Conservation (phyloP, 2,329 filamentous ascomycete genomes). For the Rhinocladiella similis region DNA sequence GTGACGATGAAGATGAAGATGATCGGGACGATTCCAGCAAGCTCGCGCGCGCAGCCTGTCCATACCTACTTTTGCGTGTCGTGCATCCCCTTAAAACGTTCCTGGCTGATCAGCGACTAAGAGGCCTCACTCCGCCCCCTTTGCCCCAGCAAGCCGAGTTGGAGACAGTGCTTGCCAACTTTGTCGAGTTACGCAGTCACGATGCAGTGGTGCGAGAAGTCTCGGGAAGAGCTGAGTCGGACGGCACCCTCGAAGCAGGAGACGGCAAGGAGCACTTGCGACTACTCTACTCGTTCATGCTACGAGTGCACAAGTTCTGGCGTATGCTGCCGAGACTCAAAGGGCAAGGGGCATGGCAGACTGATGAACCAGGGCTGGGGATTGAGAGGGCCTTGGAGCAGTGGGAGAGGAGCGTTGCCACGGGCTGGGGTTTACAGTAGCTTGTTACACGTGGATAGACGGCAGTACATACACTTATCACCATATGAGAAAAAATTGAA, state of each 20-base stretch:
- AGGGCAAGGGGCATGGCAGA: constrained; percentile 26
- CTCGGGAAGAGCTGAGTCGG: neutral
- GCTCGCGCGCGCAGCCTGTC: constrained; percentile 73
- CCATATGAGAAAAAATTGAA: too few relatives aligned
- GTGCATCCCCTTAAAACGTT: constrained; percentile 81
- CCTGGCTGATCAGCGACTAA: constrained; percentile 84
- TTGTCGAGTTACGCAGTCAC: constrained; percentile 69
- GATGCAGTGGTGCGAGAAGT: constrained; percentile 59
- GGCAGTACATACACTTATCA: too few relatives aligned
- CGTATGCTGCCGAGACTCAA: constrained; percentile 31
- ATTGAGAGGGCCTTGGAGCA: constrained; percentile 21
- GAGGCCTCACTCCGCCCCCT: constrained; percentile 86
- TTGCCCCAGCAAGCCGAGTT: constrained; percentile 78
- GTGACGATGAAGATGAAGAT: neutral
- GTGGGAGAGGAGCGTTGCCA: constrained; percentile 19
- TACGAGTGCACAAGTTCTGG: constrained; percentile 59
- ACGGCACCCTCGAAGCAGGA: neutral
- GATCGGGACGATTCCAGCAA: neutral
- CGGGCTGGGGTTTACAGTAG: constrained; percentile 19
- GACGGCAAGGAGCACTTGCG: constrained; percentile 69
- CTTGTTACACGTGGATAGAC: too few relatives aligned
- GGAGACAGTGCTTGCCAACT: constrained; percentile 65
- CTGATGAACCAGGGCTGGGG: constrained; percentile 19
- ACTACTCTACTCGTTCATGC: constrained; percentile 75
- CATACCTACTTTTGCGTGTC: constrained; percentile 78